Base-by-base conservation (phyloP, 768 basidiomycete genomes). In the Dendrothele bispora region DNA sequence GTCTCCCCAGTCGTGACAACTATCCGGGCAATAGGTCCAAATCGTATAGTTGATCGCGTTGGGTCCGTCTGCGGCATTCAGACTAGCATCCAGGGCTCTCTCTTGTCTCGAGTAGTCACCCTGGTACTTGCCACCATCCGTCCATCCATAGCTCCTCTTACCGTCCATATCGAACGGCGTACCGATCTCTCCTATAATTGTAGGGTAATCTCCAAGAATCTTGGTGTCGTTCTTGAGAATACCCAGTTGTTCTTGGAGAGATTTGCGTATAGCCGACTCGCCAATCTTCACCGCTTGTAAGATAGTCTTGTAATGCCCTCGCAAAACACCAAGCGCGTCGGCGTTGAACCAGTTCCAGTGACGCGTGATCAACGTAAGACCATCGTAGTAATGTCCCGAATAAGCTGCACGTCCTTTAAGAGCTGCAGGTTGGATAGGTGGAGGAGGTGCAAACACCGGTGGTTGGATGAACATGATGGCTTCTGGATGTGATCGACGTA, bases 301-400 rank as follows among this genome's bases (percentile, higher is more conserved):
- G 2, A 80, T 73, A 43, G 73, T 77, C 10, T 73, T 71, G 60
- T 95, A 88, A 57, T 88, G 88, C 7, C 92, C 91, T 17, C 95
- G 73, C 27, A 99, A 66, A n/a, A 98, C 62, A 1, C 95, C 97
- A 1, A 99, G 69, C 1, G 95, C 93, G 65, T 98, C 94, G 2
- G 92, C 93, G 57, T 98, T 98, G 77, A 92, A 88, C 84, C 86
- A 86, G 61, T 93, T 87, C 91, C 90, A 94, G 58, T 94, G 91
- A 28, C 91, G 77, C 27, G 90, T 89, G n/a, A 98, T 73, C 34
- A 98, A 79, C 0, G 95, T 98, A 32, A 98, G 71, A 1, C 95
- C 95, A 56, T 98, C 95, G 59, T 98, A 98, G 64, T 93, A 98
- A 63, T 98, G 95, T 0, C 84, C 75, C 4, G 88, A 84, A 54